Evolutionary conservation across 176 grass and related monocot genomes (phyloP).

Genomic region (Chrysopogon serrulatus): DNA sequence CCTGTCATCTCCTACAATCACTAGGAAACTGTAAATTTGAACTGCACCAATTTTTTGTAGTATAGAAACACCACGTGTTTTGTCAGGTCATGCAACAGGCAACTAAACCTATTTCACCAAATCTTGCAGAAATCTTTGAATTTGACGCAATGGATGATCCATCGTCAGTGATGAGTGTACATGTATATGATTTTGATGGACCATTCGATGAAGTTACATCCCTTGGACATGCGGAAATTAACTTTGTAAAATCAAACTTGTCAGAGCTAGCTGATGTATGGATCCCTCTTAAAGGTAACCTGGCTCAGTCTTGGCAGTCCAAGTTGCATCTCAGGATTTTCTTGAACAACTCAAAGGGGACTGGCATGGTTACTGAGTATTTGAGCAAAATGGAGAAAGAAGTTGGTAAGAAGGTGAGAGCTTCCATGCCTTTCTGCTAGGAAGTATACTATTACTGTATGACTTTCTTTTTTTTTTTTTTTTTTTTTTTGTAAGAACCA

Average conservation of each 20-base stretch:
- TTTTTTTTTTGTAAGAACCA: too few species aligned
- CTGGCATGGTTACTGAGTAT: slow-evolving; percentile 59
- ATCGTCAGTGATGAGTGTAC: slow-evolving; percentile 76
- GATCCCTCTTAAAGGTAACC: slow-evolving; percentile 90
- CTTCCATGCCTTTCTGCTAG: background rate
- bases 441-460: background rate
- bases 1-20: background rate
- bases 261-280: slow-evolving; percentile 80
- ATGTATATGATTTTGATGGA: slow-evolving; percentile 95
- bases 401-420: slow-evolving; percentile 86
- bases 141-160: slow-evolving; percentile 96
- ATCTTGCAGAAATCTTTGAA: slow-evolving; percentile 85
- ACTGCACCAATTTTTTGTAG: background rate
- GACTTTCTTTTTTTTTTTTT: background rate
- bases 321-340: slow-evolving; percentile 85
- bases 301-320: slow-evolving; percentile 78
- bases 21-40: too few species aligned
- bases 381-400: slow-evolving; percentile 94
- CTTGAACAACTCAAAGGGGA: slow-evolving; percentile 76
- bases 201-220: slow-evolving; percentile 81
- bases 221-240: slow-evolving; percentile 87
- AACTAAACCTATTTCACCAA: slow-evolving; percentile 17
- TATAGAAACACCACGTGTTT: background rate
- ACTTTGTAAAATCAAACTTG: slow-evolving; percentile 93
- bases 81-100: slow-evolving; percentile 9